Conservation (phyloP, 202 grass and related monocot genomes). For the Digitaria exilis region DNA sequence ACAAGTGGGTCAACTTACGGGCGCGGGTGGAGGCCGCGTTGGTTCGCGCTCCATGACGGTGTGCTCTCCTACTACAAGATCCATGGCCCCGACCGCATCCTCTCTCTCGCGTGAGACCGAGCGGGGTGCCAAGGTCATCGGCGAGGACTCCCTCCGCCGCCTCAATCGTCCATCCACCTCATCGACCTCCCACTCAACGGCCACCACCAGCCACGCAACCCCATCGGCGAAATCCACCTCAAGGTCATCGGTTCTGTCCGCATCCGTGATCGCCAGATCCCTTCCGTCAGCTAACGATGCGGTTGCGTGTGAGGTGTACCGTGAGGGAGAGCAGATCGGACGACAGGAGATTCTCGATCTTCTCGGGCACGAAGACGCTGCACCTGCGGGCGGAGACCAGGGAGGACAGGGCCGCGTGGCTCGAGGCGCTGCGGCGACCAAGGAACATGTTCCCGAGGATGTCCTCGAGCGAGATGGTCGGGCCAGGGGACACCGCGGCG, state of each 20-base stretch:
- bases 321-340: slow-evolving; percentile 94
- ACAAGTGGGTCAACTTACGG: slow-evolving; percentile 99
- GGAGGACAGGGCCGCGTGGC: slow-evolving; percentile 81
- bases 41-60: slow-evolving; percentile 87
- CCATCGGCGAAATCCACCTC: slow-evolving; percentile 95
- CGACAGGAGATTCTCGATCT: slow-evolving; percentile 93
- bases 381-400: slow-evolving; percentile 86
- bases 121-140: slow-evolving; percentile 87
- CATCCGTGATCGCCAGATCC: slow-evolving; percentile 54
- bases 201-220: slow-evolving; percentile 53
- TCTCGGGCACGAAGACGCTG: slow-evolving; percentile 86
- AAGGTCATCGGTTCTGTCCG: slow-evolving; percentile 53
- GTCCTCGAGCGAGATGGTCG: slow-evolving; percentile 84
- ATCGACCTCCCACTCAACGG: slow-evolving; percentile 46
- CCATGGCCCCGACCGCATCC: slow-evolving; percentile 93
- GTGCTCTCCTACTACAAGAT: slow-evolving; percentile 99
- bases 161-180: slow-evolving; percentile 49
- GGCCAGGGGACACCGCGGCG: slow-evolving; percentile 46
- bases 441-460: slow-evolving; percentile 99
- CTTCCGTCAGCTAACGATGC: slow-evolving; percentile 28
- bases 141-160: slow-evolving; percentile 76
- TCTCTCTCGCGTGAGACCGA: slow-evolving; percentile 73
- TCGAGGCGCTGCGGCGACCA: slow-evolving; percentile 81
- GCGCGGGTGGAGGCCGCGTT: slow-evolving; percentile 81
- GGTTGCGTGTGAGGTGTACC: slow-evolving; percentile 72